Base-by-base conservation (phyloP, 192 early-diverging fungal genomes). In the Gonapodya sp. region DNA sequence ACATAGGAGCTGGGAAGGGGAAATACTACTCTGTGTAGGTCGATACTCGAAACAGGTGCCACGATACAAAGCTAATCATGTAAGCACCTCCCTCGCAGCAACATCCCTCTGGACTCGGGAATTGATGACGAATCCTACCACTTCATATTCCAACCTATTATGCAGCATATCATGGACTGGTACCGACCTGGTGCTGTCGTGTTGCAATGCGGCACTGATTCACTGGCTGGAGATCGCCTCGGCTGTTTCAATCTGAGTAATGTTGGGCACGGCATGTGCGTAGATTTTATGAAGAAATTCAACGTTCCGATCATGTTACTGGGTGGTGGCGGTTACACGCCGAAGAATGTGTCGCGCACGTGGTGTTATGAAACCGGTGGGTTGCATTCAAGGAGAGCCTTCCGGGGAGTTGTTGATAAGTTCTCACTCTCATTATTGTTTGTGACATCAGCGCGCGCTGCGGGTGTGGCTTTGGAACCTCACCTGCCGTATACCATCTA, bases 241-340 rank as follows among this genome's bases (percentile, higher is more conserved):
- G 97, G 97, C 30, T 92, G 89, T 81, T 99, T 99, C 87, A 98
- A 98, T 82, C 86, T 99, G 31, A 94, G 93, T 34, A 95, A 97
- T 89, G 87, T 91, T 30, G 97, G 97, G 0, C 97, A 99, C 80
- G 97, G 95, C 31, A 91, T 92, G 79, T 99, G 97, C 83, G 95
- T 98, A 1, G 90, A 91, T 74, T 98, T 95, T 87, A 93, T 98
- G 81, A 96, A 96, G 75, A 89, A 85, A 2, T 95, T 97, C 84
- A 93, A 95, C 78, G 84, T 99, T 30, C 97, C 97, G 33, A 89
- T 97, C 87, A 83, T 99, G 32, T 92, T 97, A 35, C 87, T 98
- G 0, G 97, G 97, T 33, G 97, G 97, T 31, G 97, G 97, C 31
- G 97, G 97, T 16, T 99, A 99, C 83, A 99, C 97, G 0, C 96